These are phyloP conservation scores for Coemansia sp. DNA, from an alignment of 192 early-diverging fungal genomes.

Conservation along the genomic window DNA sequence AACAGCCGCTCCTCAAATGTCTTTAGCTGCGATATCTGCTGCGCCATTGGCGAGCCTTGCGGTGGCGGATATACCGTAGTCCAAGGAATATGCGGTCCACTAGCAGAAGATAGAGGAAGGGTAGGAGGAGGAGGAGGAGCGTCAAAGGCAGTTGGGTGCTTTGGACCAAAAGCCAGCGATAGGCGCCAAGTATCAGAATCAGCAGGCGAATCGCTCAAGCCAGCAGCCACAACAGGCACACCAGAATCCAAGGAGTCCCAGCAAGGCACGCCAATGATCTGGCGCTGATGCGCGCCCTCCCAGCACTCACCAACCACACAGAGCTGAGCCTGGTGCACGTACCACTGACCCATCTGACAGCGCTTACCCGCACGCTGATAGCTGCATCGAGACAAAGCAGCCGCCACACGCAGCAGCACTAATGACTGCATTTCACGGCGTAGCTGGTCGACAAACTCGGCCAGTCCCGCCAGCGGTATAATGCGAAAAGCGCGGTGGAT, in stretches of 20 bases:
- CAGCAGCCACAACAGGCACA: not conserved
- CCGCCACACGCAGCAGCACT: conserved; percentile 39
- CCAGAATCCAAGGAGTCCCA: conserved; percentile 5
- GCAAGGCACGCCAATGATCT: conserved; percentile 49
- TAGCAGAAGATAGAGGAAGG: no score
- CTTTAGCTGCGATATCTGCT: conserved; percentile 5
- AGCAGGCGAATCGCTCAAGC: not conserved
- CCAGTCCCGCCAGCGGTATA: conserved; percentile 26
- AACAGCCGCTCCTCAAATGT: conserved; percentile 39
- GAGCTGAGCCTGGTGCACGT: conserved; percentile 55
- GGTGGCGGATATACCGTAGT: conserved; percentile 34
- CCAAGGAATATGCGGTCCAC: conserved; percentile 30
- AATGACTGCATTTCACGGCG: conserved; percentile 48
- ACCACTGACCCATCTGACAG: conserved; percentile 51
- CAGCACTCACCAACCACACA: conserved; percentile 56
- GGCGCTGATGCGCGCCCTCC: conserved; percentile 34
- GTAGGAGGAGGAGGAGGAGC: no score
- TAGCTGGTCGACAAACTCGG: conserved; percentile 50
- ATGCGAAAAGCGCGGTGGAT: conserved; percentile 53
- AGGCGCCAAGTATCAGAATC: conserved; percentile 21
- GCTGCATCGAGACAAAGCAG: conserved; percentile 29
- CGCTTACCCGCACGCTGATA: conserved; percentile 8
- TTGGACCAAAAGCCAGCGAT: conserved; percentile 45
- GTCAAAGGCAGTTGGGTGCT: conserved; percentile 42
- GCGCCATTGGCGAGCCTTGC: not conserved